Conservation (phyloP, 345 rosid species). For the Lepidium africanum region DNA sequence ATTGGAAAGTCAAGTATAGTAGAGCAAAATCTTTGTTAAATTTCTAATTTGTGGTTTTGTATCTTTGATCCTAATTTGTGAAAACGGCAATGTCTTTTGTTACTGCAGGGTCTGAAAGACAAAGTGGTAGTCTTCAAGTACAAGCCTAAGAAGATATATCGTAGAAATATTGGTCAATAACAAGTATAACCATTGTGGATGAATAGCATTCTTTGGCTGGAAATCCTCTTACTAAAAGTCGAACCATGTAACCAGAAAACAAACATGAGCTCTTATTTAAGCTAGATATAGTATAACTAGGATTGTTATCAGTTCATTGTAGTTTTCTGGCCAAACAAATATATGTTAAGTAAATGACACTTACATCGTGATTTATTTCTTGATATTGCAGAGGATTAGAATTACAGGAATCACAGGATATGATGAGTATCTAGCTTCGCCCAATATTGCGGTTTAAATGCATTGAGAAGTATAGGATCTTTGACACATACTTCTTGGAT, state of each 20-base stretch:
- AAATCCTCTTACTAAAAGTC: not conserved
- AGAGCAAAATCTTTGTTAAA: not conserved
- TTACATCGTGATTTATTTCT: not conserved
- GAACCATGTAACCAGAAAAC: no score
- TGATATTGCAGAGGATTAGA: conserved; percentile 60
- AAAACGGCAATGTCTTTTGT: no score
- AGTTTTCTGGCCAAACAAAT: not conserved
- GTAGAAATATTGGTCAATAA: conserved; percentile 93
- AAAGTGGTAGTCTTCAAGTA: conserved; percentile 91
- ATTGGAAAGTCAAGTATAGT: conserved; percentile 77
- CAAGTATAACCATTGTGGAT: conserved; percentile 48
- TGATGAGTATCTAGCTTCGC: no score
- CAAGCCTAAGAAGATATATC: conserved; percentile 86
- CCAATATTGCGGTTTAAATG: not conserved
- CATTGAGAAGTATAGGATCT: not conserved
- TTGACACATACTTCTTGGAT: conserved; percentile 5
- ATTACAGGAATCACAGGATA: conserved; percentile 79
- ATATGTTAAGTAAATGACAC: not conserved
- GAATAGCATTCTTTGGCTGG: not conserved
- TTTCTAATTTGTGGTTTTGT: not conserved
- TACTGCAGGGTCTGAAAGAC: conserved; percentile 63
- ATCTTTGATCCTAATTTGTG: not conserved
- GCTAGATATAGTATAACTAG: not conserved
- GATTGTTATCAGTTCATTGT: not conserved
- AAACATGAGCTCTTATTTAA: no score